These are phyloP conservation scores for Herpetospermum pedunculosum DNA, from an alignment of 306 rosid genomes.

Conservation along the genomic window DNA sequence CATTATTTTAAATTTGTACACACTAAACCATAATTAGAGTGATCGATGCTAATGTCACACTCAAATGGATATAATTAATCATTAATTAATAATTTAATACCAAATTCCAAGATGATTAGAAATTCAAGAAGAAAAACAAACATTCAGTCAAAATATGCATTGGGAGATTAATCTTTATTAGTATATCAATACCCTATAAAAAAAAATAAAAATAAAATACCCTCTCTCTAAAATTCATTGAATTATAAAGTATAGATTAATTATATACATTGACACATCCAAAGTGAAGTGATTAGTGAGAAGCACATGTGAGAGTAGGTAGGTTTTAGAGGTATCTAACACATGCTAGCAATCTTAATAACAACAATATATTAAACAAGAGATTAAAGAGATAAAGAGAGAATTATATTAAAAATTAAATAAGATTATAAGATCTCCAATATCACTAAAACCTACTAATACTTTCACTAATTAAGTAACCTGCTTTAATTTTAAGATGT, in stretches of 20 bases:
- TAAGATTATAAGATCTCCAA: constrained; percentile 14
- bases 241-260: background rate
- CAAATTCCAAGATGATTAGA: constrained; percentile 1
- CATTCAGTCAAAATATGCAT: constrained; percentile 9
- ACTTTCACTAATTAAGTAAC: constrained; percentile 14
- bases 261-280: background rate
- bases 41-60: constrained; percentile 3
- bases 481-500: constrained; percentile 20
- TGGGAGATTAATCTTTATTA: constrained; percentile 5
- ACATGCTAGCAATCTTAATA: constrained; percentile 30
- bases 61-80: constrained; percentile 5
- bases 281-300: constrained; percentile 16
- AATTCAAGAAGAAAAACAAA: constrained; percentile 9
- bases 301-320: constrained; percentile 38
- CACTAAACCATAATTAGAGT: background rate
- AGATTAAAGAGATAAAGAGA: background rate
- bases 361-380: constrained; percentile 9
- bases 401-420: background rate
- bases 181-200: background rate
- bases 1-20: background rate
- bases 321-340: constrained; percentile 28
- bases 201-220: background rate
- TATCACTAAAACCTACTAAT: constrained; percentile 11
- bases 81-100: background rate
- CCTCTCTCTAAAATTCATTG: background rate